phyloP scores from a whole-genome alignment of 306 rosid genomes.

The Mimosa bimucronata region DNA sequence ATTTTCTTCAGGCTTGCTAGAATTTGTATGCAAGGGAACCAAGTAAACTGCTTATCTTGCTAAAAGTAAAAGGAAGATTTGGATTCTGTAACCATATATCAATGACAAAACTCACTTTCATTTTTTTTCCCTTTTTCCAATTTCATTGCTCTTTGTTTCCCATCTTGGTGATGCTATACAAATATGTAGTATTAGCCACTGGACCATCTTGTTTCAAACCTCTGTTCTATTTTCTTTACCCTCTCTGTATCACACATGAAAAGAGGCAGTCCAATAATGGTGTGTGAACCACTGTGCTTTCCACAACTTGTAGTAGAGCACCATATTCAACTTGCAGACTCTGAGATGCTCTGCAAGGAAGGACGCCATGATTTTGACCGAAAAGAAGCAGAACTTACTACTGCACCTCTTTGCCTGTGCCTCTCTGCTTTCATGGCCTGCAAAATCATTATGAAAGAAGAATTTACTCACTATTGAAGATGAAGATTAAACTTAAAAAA shows the following conservation, averaged over 20 bases:
- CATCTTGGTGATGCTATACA: slow-evolving; percentile 56
- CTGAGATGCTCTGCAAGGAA: slow-evolving; percentile 86
- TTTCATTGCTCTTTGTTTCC: slow-evolving; percentile 33
- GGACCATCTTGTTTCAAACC: slow-evolving; percentile 40
- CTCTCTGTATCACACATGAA: slow-evolving; percentile 35
- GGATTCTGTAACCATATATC: slow-evolving; percentile 13
- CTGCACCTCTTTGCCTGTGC: slow-evolving; percentile 46
- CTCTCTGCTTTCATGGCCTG: slow-evolving; percentile 70
- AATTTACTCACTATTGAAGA: slow-evolving; percentile 28
- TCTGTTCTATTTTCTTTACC: slow-evolving; percentile 39
- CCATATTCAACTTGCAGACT: slow-evolving; percentile 52
- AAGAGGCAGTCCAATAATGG: slow-evolving; percentile 40
- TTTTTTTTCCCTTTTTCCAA: slow-evolving; percentile 29
- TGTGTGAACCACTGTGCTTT: slow-evolving; percentile 21
- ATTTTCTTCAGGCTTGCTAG: neutral
- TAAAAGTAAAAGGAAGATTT: slow-evolving; percentile 9
- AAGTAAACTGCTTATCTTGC: slow-evolving; percentile 36
- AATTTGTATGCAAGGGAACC: slow-evolving; percentile 28
- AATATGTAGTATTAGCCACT: slow-evolving; percentile 30
- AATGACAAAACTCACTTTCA: slow-evolving; percentile 33
- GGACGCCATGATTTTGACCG: slow-evolving; percentile 86
- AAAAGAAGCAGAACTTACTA: slow-evolving; percentile 44
- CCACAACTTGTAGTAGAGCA: slow-evolving; percentile 16
- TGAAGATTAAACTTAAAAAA: slow-evolving; percentile 14
- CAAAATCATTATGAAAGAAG: slow-evolving; percentile 21